Base-by-base conservation (phyloP, 768 basidiomycete genomes). In the Trametes cingulata region DNA sequence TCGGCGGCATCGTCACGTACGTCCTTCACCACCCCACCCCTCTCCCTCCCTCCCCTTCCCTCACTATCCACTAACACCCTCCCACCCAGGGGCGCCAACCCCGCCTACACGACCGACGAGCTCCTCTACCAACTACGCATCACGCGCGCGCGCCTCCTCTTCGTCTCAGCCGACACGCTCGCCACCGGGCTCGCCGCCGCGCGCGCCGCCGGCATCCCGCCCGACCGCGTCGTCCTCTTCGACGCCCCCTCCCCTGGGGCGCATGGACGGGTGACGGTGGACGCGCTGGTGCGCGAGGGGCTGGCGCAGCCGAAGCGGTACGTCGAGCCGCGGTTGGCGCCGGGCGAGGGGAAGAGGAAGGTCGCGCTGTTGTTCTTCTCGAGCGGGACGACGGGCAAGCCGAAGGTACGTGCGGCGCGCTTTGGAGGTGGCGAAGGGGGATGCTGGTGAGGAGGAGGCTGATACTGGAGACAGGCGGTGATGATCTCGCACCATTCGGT, bases 341-440 rank as follows among this genome's bases (percentile, higher is more conserved):
- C 78, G 0, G 85, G 86, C 1, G 89, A 91, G 72, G 87, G 76
- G 17, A 87, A 77, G 71, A 85, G 80, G 12, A 91, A 88, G 68
- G 68, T 90, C 14, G 89, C 90, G 0, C 83, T 90, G 61, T 72
- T 90, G 24, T 84, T 80, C 67, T 90, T 90, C 68, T 90, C 88
- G 0, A 89, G 88, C 22, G 87, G 87, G 24, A 91, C 89, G 0
- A 91, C 90, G 2, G 89, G 90, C 0, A 82, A 76, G 60, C 89
- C 90, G 0, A 88, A 91, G 82, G 85, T 84, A 52, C 20, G 61
- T 37, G 81, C 87, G 17, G 82, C 82, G n/a, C n/a, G n/a, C n/a
- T n/a, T n/a, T n/a, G n/a, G n/a, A n/a, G n/a, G n/a, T n/a, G n/a
- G n/a, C n/a, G n/a, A n/a, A n/a, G n/a, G n/a, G n/a, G n/a, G n/a